phyloP scores from a whole-genome alignment of 495 filamentous ascomycete species.

The Lophiostoma macrostomum region DNA sequence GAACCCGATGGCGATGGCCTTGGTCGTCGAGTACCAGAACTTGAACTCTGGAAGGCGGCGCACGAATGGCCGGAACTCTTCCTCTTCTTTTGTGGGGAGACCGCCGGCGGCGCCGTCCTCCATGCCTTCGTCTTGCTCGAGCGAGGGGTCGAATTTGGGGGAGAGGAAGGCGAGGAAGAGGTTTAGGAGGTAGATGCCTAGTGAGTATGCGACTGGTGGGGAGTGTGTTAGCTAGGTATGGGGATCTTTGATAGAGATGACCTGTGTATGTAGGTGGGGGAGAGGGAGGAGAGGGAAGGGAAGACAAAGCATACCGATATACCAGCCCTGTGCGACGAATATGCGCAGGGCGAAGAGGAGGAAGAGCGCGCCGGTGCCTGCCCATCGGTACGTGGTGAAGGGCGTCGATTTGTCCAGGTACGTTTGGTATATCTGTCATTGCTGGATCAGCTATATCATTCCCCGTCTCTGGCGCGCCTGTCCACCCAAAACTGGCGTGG shows the following conservation, averaged over 20 bases:
- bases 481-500: no score
- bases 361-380: slow-evolving; percentile 70
- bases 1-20: slow-evolving; percentile 80
- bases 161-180: slow-evolving; percentile 98
- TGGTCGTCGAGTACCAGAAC: slow-evolving; percentile 95
- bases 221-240: slow-evolving; percentile 7
- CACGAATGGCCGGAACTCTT: slow-evolving; percentile 97
- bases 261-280: not conserved
- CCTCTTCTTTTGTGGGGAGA: slow-evolving; percentile 89
- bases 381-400: slow-evolving; percentile 83
- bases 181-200: slow-evolving; percentile 98
- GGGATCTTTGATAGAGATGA: not conserved
- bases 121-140: slow-evolving; percentile 91
- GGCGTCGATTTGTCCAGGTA: slow-evolving; percentile 91
- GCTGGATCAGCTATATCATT: slow-evolving; percentile 7
- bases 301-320: slow-evolving; percentile 66
- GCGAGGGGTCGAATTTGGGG: slow-evolving; percentile 97
- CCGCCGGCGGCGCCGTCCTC: slow-evolving; percentile 76
- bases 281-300: not conserved
- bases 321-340: slow-evolving; percentile 92
- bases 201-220: slow-evolving; percentile 81
- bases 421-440: slow-evolving; percentile 80
- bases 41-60: slow-evolving; percentile 96
- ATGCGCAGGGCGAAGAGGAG: slow-evolving; percentile 83
- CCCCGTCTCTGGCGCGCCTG: not conserved